phyloP scores from a whole-genome alignment of 2,329 filamentous ascomycete species.

The Talaromyces sp. region DNA sequence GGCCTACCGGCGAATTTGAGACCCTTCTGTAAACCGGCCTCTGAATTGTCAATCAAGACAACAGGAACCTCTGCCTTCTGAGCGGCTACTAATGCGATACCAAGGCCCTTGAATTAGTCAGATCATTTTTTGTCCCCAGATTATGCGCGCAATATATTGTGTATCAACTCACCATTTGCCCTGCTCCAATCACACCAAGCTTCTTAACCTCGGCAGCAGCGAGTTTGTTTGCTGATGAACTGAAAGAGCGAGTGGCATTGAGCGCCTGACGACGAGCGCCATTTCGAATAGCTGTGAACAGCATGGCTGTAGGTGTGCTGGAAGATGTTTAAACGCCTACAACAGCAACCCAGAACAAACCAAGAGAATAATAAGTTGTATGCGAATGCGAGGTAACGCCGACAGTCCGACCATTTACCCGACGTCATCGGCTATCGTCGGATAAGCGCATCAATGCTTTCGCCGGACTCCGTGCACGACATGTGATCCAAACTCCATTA shows the following conservation, averaged over 20 bases:
- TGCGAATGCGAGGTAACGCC: neutral
- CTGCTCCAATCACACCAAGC: conserved; percentile 87
- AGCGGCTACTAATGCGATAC: conserved; percentile 91
- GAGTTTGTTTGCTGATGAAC: conserved; percentile 61
- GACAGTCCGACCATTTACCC: conserved; percentile 15
- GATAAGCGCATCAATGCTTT: conserved; percentile 17
- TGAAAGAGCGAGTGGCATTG: conserved; percentile 59
- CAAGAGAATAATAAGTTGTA: too few relatives aligned
- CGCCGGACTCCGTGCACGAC: neutral
- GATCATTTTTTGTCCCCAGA: neutral
- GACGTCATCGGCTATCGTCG: conserved; percentile 35
- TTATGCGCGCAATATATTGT: neutral
- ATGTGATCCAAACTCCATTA: conserved; percentile 10
- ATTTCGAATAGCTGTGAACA: conserved; percentile 35
- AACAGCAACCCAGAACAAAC: neutral
- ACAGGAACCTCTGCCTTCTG: conserved; percentile 80
- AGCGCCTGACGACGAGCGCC: conserved; percentile 31
- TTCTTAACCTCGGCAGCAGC: conserved; percentile 73
- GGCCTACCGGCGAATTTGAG: conserved; percentile 78
- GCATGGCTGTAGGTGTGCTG: conserved; percentile 26
- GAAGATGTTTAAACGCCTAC: neutral
- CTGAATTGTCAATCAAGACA: conserved; percentile 77
- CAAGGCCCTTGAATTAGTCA: conserved; percentile 69
- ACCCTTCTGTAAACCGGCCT: conserved; percentile 83
- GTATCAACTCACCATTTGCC: conserved; percentile 74